Evolutionary conservation across 2,329 filamentous ascomycete species (phyloP), one percentile per base, ranked within the genome.

Genomic region (Fusarium denticulatum): DNA sequence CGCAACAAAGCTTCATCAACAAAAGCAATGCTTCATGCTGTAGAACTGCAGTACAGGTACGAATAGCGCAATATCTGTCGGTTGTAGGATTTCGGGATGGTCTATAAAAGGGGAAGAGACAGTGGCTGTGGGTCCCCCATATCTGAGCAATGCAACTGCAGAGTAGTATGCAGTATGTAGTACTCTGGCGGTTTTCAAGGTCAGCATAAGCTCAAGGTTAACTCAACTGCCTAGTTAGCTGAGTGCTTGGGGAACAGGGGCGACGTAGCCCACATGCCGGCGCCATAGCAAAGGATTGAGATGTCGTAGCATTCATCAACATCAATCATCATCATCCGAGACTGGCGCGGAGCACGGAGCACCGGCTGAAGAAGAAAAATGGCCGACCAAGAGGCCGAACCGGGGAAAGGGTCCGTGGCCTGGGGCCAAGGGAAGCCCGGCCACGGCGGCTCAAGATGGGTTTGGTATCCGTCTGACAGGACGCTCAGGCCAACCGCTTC

Each of bases 311-410:
- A 55, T 74, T 49, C 60, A 71, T 65, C 63, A 59, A 60, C 36
- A 67, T 65, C 56, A 58, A 43, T 55, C 52, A 64, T 47, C 37
- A 68, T 69, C 40, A 69, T 69, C 67, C 67, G 65, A 64, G 65
- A 69, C 53, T 69, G 65, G 65, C 45, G 65, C 59, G 65, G 65
- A 53, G 65, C 50, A 69, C 67, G 66, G 58, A 59, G 60, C 67
- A 68, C 60, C 62, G 58, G 69, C 62, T 71, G 57, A 64, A 67
- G 67, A 65, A 74, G 62, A 62, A 76, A 73, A 77, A 77, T 64
- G 64, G 66, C 75, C 75, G 75, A 76, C 75, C 68, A 77, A 73
- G 73, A 70, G 64, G 57, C 75, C 75, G 75, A 77, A 64, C 69
- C 69, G 73, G 75, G 75, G 74, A 77, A 69, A 65, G 68, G 62